phyloP scores from a whole-genome alignment of 768 basidiomycete species.

The Tulasnella sp. region DNA sequence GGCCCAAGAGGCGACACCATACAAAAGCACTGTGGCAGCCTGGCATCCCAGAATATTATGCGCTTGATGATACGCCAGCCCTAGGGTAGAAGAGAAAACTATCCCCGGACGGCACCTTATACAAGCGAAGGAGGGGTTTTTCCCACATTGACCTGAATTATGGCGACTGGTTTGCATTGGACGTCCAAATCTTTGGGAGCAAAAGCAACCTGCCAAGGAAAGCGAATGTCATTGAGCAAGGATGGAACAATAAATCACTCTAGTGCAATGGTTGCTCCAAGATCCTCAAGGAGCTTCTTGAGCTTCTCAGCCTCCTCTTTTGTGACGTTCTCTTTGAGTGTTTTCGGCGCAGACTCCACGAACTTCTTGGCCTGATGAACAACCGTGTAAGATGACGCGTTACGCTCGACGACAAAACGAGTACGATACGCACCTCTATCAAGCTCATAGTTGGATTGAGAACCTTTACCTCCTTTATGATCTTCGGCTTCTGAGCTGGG shows the following conservation, averaged over 20 bases:
- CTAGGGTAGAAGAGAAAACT: not conserved
- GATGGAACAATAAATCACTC: constrained; percentile 39
- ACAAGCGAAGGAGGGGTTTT: not conserved
- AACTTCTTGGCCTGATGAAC: constrained; percentile 98
- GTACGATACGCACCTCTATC: constrained; percentile 68
- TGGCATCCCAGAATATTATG: not conserved
- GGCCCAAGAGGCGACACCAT: too few species aligned
- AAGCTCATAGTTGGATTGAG: constrained; percentile 90
- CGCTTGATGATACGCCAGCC: constrained; percentile 14
- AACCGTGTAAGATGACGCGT: not conserved
- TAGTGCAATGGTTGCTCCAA: constrained; percentile 79
- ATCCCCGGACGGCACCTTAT: constrained; percentile 15
- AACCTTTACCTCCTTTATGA: constrained; percentile 96
- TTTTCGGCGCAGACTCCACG: constrained; percentile 87
- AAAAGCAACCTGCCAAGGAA: not conserved
- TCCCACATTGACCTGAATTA: not conserved
- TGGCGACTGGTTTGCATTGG: not conserved
- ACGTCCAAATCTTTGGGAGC: not conserved
- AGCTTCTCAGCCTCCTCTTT: constrained; percentile 99
- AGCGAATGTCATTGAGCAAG: not conserved
- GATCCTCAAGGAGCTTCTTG: constrained; percentile 74
- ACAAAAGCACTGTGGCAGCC: too few species aligned
- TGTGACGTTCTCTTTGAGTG: constrained; percentile 84
- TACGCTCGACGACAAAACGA: not conserved
- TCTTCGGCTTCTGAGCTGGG: constrained; percentile 82